Evolutionary conservation across 2,329 filamentous ascomycete species (phyloP).

Genomic region (Helotiales sp.): DNA sequence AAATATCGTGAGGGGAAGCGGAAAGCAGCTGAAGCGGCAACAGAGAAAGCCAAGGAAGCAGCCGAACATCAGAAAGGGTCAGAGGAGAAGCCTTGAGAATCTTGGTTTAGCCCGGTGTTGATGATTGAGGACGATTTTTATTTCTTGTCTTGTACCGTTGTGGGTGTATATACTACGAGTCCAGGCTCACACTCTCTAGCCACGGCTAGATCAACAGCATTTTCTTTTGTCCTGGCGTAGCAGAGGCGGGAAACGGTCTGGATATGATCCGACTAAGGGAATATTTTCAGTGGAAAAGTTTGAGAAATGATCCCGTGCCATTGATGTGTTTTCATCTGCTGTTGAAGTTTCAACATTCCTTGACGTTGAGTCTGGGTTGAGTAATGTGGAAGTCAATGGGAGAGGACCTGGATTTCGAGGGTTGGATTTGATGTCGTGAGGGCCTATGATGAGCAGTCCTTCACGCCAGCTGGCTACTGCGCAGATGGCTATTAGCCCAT

Average conservation of each 20-base stretch:
- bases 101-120: neutral
- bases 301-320: neutral
- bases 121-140: conserved; percentile 22
- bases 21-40: conserved; percentile 31
- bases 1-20: conserved; percentile 56
- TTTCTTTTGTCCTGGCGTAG: conserved; percentile 24
- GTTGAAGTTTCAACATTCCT: too few relatives aligned
- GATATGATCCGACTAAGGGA: neutral
- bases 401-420: too few relatives aligned
- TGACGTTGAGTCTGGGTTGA: too few relatives aligned
- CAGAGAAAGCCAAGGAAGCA: conserved; percentile 20
- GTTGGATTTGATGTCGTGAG: too few relatives aligned
- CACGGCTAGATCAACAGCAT: conserved; percentile 16
- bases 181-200: conserved; percentile 13
- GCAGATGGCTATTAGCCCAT: too few relatives aligned
- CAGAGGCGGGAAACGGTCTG: neutral
- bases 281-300: neutral
- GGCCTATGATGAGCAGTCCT: too few relatives aligned
- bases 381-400: too few relatives aligned
- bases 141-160: conserved; percentile 20
- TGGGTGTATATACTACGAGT: conserved; percentile 20
- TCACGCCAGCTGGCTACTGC: too few relatives aligned
- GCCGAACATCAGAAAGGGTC: conserved; percentile 18
- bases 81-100: conserved; percentile 13
- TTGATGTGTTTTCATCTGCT: too few relatives aligned